A percentile compares a stretch with the other conserved stretches of the same genome.
Conservation (phyloP, 1,139 yeast genomes). For the Meyerozyma carpophila region DNA sequence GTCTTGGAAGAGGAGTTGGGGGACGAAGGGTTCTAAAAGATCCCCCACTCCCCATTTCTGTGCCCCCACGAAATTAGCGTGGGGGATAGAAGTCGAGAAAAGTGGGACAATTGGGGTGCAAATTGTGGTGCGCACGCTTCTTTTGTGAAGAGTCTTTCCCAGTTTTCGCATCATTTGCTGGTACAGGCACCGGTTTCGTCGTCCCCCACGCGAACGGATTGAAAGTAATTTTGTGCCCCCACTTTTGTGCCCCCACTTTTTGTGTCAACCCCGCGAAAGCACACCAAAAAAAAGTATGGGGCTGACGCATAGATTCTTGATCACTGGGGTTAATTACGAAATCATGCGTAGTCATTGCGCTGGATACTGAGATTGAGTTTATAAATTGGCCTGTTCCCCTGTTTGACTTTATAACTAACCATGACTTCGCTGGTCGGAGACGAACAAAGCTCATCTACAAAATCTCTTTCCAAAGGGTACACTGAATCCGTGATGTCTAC, state of each 20-base stretch:
- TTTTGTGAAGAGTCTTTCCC: too few species aligned
- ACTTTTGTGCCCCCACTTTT: neutral
- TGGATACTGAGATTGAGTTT: neutral
- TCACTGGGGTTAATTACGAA: neutral
- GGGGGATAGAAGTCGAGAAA: neutral
- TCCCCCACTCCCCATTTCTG: neutral
- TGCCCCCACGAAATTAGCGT: neutral
- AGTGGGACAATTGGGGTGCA: neutral
- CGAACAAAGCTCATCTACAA: neutral
- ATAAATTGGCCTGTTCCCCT: neutral
- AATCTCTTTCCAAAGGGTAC: neutral
- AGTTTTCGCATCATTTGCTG: too few species aligned
- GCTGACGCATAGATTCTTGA: neutral
- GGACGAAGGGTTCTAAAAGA: slow-evolving; percentile 50
- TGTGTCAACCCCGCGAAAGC: neutral
- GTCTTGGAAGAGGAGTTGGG: slow-evolving; percentile 54
- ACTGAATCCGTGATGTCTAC: neutral
- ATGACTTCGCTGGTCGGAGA: slow-evolving; percentile 2
- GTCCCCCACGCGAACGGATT: too few species aligned
- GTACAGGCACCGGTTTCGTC: too few species aligned
- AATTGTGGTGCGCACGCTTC: neutral
- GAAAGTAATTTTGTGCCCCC: neutral
- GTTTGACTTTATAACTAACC: neutral
- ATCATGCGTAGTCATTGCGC: neutral
- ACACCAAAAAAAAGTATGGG: neutral